phyloP scores from a whole-genome alignment of 2,329 filamentous ascomycete genomes.

The Aspergillus clavatus region DNA sequence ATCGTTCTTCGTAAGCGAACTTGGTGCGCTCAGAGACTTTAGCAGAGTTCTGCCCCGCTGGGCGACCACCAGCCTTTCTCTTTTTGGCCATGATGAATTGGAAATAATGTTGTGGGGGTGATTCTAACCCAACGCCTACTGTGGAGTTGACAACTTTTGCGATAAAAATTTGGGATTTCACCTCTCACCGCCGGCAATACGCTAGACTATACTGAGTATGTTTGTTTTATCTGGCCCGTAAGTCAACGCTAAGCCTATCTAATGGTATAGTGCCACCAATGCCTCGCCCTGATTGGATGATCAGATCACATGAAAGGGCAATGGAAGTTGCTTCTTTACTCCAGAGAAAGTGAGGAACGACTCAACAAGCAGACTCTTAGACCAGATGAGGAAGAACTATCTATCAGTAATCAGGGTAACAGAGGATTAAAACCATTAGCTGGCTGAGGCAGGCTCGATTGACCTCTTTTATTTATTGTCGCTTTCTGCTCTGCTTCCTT shows the following conservation, averaged over 20 bases:
- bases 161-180: conserved; percentile 35
- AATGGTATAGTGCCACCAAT: neutral
- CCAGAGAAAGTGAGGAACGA: too few relatives aligned
- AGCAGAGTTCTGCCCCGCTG: conserved; percentile 31
- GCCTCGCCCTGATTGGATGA: neutral
- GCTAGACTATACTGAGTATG: conserved; percentile 12
- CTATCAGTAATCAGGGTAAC: too few relatives aligned
- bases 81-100: conserved; percentile 48
- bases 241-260: neutral
- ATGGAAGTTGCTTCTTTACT: conserved; percentile 7
- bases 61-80: conserved; percentile 62
- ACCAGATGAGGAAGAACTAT: too few relatives aligned
- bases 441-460: neutral
- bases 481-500: conserved; percentile 7
- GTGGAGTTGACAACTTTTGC: conserved; percentile 16
- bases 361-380: too few relatives aligned
- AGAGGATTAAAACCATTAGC: too few relatives aligned
- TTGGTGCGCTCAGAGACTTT: conserved; percentile 25
- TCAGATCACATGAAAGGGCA: neutral
- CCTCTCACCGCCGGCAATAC: conserved; percentile 26
- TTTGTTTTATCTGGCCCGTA: conserved; percentile 19
- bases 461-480: conserved; percentile 7
- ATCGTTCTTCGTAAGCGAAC: conserved; percentile 58
- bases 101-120: neutral
- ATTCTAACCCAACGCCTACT: conserved; percentile 1